These are phyloP conservation scores for Discostella stelligeroides DNA, from an alignment of 108 stramenopile species.

Conservation along the genomic window DNA sequence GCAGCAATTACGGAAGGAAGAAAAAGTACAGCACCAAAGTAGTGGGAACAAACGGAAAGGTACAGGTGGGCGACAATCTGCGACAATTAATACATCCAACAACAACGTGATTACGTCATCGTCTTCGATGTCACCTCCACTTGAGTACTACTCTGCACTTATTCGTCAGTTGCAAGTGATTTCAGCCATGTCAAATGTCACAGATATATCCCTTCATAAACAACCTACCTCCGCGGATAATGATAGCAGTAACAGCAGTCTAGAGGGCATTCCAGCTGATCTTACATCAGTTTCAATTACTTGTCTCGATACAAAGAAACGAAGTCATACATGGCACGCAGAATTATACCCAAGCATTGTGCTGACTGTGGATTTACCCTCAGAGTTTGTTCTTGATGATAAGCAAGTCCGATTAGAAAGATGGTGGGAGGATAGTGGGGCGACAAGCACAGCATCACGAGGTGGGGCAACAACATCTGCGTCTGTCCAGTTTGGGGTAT, in stretches of 20 bases:
- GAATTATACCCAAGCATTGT: slow-evolving; percentile 41
- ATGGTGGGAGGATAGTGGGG: slow-evolving; percentile 37
- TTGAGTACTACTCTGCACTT: slow-evolving; percentile 41
- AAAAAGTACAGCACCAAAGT: slow-evolving; percentile 1
- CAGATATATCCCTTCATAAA: slow-evolving; percentile 37
- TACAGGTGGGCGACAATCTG: background rate
- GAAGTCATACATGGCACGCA: slow-evolving; percentile 52
- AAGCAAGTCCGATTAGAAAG: slow-evolving; percentile 26
- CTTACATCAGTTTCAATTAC: slow-evolving; percentile 47
- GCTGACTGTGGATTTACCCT: slow-evolving; percentile 43
- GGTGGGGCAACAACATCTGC: background rate
- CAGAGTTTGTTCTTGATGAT: slow-evolving; percentile 35
- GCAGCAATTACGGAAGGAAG: slow-evolving; percentile 39
- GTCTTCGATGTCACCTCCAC: slow-evolving; percentile 21
- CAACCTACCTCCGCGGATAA: background rate
- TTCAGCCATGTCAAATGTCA: slow-evolving; percentile 34
- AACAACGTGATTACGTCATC: background rate
- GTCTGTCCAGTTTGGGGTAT: background rate
- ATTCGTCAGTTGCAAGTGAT: slow-evolving; percentile 32
- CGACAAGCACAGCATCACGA: background rate
- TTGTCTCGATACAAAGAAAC: slow-evolving; percentile 27
- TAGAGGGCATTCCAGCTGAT: slow-evolving; percentile 12
- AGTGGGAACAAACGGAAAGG: slow-evolving; percentile 5
- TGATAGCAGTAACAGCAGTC: slow-evolving; percentile 9
- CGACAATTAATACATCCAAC: background rate